A percentile compares a stretch with the other conserved stretches of the same genome.
These are phyloP conservation scores for Heliocybe sulcata DNA, from an alignment of 1,284 basidiomycete species.

Conservation along the genomic window DNA sequence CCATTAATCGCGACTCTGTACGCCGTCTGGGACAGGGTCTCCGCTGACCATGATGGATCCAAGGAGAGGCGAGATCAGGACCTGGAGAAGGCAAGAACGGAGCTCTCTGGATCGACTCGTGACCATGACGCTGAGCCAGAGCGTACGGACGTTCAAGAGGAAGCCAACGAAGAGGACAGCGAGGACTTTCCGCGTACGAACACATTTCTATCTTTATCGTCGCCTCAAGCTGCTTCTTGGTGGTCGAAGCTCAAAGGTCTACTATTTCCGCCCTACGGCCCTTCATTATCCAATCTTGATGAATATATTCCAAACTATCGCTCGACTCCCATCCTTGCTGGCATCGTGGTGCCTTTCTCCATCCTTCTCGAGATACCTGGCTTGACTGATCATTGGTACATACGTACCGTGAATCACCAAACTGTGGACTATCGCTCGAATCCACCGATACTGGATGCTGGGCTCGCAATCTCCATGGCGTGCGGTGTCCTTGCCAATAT, in stretches of 20 bases:
- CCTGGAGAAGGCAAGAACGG: neutral
- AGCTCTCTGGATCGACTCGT: too few relatives aligned
- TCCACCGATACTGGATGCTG: slow-evolving; percentile 52
- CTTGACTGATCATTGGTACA: slow-evolving; percentile 65
- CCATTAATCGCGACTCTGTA: neutral
- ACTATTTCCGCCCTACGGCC: neutral
- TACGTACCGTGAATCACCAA: slow-evolving; percentile 39
- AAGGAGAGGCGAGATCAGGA: neutral
- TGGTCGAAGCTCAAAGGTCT: neutral
- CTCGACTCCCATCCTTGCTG: slow-evolving; percentile 58
- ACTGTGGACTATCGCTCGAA: slow-evolving; percentile 47
- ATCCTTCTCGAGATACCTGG: slow-evolving; percentile 80
- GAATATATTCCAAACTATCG: slow-evolving; percentile 36
- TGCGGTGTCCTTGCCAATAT: slow-evolving; percentile 67
- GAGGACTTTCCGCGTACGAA: neutral
- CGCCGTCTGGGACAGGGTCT: neutral
- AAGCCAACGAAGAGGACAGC: neutral
- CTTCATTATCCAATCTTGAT: neutral
- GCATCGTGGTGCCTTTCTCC: slow-evolving; percentile 67
- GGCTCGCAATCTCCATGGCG: slow-evolving; percentile 58
- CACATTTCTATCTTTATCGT: neutral
- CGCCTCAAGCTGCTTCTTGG: neutral
- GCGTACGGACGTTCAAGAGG: neutral
- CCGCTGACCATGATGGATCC: neutral
- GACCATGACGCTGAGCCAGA: neutral